These are phyloP conservation scores for Neurospora sp. DNA, from an alignment of 495 filamentous ascomycete genomes.

Conservation along the genomic window DNA sequence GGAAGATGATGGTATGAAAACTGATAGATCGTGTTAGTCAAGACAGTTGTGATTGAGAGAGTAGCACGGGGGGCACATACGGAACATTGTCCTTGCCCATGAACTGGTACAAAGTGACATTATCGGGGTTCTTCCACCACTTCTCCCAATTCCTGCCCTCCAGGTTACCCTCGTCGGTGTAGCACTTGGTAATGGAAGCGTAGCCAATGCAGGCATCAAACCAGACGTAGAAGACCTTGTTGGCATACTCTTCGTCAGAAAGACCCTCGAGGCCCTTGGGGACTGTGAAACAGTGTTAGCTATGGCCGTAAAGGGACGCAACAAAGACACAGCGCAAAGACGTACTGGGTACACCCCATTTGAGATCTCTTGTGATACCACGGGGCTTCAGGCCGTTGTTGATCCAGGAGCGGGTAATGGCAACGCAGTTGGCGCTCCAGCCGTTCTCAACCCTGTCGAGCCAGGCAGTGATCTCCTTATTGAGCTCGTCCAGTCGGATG, in stretches of 20 bases:
- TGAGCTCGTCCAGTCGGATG: slow-evolving; percentile 68
- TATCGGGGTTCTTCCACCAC: slow-evolving; percentile 88
- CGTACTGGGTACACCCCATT: slow-evolving; percentile 59
- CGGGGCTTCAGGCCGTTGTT: slow-evolving; percentile 72
- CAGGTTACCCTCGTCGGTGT: slow-evolving; percentile 46
- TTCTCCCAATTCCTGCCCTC: slow-evolving; percentile 60
- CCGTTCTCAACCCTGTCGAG: slow-evolving; percentile 38
- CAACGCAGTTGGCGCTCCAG: slow-evolving; percentile 69
- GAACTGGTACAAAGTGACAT: slow-evolving; percentile 92
- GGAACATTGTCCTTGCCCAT: slow-evolving; percentile 97
- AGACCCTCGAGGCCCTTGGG: slow-evolving; percentile 19
- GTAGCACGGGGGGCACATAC: not conserved
- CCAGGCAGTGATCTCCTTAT: slow-evolving; percentile 65
- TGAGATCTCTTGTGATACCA: slow-evolving; percentile 85
- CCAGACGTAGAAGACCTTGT: slow-evolving; percentile 95
- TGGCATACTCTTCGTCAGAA: slow-evolving; percentile 40
- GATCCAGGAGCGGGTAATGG: slow-evolving; percentile 70
- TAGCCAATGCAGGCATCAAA: slow-evolving; percentile 98
- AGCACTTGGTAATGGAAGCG: slow-evolving; percentile 87
- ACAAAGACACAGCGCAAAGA: slow-evolving; percentile 44
- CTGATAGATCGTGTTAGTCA: slow-evolving; percentile 4
- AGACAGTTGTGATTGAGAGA: not conserved
- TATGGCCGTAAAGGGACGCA: slow-evolving; percentile 13
- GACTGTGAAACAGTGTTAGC: slow-evolving; percentile 13
- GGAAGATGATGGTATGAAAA: slow-evolving; percentile 90